Conservation (phyloP, 768 basidiomycete species). For the Tricholoma flavovirens region DNA sequence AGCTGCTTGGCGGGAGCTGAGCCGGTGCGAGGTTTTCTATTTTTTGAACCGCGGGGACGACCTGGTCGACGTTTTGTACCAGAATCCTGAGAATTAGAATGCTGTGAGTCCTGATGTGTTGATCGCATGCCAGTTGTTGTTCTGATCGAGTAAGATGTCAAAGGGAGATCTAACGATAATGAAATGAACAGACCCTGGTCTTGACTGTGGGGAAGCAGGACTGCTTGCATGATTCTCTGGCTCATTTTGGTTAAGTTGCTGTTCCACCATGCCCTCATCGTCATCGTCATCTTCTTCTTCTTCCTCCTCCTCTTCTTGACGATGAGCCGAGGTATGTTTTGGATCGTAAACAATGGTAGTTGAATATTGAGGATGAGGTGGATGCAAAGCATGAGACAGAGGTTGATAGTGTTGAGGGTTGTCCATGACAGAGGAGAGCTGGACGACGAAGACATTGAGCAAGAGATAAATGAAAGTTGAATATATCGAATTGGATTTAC, state of each 20-base stretch:
- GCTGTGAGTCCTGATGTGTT: slow-evolving; percentile 19
- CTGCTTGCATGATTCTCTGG: slow-evolving; percentile 35
- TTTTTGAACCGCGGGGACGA: slow-evolving; percentile 76
- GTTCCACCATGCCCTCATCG: slow-evolving; percentile 68
- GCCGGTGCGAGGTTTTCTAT: slow-evolving; percentile 42
- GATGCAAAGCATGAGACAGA: slow-evolving; percentile 71
- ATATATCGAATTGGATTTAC: slow-evolving; percentile 13
- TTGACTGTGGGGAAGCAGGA: slow-evolving; percentile 31
- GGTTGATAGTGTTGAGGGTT: slow-evolving; percentile 80
- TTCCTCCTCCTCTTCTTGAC: slow-evolving; percentile 35
- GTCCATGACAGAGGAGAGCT: slow-evolving; percentile 35
- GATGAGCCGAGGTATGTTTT: slow-evolving; percentile 16
- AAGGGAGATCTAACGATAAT: not conserved
- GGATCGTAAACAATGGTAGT: slow-evolving; percentile 18
- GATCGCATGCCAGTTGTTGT: slow-evolving; percentile 22
- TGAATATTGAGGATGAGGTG: slow-evolving; percentile 33
- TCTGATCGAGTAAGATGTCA: slow-evolving; percentile 5
- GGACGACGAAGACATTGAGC: slow-evolving; percentile 1
- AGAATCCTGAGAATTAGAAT: slow-evolving; percentile 26
- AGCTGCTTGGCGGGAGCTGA: slow-evolving; percentile 26
- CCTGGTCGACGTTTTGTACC: slow-evolving; percentile 69
- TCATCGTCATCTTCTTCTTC: slow-evolving; percentile 66
- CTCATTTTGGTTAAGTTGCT: slow-evolving; percentile 51
- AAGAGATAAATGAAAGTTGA: too few species aligned
- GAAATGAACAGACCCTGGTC: slow-evolving; percentile 22